These are phyloP conservation scores for Cladophialophora bantiana DNA, from an alignment of 2,329 filamentous ascomycete species.

Conservation along the genomic window DNA sequence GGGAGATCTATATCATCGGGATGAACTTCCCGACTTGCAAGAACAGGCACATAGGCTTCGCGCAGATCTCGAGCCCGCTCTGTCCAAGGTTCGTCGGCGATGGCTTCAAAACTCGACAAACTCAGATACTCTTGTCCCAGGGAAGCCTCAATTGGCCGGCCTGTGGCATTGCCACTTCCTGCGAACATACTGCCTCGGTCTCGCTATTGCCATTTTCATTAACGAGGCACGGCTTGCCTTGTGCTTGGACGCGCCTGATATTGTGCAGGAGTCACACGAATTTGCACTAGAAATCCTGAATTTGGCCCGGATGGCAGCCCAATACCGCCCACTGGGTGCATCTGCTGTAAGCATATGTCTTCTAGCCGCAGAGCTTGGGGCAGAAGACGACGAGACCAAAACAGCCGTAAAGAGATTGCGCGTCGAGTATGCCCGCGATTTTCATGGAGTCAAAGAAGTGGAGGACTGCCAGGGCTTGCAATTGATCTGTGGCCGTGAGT, in stretches of 20 bases:
- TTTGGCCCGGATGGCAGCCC: constrained; percentile 3
- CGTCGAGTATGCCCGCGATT: constrained; percentile 18
- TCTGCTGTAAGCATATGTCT: constrained; percentile 16
- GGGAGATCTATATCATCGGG: not conserved
- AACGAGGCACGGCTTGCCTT: constrained; percentile 36
- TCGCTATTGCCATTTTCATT: constrained; percentile 45
- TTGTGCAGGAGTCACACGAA: constrained; percentile 18
- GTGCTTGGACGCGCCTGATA: constrained; percentile 9
- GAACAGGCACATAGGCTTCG: constrained; percentile 6
- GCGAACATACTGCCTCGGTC: constrained; percentile 45
- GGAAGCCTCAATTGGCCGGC: constrained; percentile 7
- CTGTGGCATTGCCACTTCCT: constrained; percentile 43
- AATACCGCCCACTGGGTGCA: constrained; percentile 20
- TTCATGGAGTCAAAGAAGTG: not conserved
- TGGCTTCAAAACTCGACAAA: constrained; percentile 18
- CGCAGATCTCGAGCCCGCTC: constrained; percentile 14
- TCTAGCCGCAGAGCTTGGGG: constrained; percentile 16
- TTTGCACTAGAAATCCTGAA: constrained; percentile 12
- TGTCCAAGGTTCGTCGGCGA: constrained; percentile 22
- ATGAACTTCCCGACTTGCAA: not conserved
- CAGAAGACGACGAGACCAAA: constrained; percentile 8
- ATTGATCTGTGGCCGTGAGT: constrained; percentile 21
- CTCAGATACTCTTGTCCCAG: not conserved
- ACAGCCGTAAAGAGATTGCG: constrained; percentile 4
- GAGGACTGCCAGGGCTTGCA: not conserved